Base-by-base conservation (phyloP, 148 eudicot species). In the Silene latifolia region DNA sequence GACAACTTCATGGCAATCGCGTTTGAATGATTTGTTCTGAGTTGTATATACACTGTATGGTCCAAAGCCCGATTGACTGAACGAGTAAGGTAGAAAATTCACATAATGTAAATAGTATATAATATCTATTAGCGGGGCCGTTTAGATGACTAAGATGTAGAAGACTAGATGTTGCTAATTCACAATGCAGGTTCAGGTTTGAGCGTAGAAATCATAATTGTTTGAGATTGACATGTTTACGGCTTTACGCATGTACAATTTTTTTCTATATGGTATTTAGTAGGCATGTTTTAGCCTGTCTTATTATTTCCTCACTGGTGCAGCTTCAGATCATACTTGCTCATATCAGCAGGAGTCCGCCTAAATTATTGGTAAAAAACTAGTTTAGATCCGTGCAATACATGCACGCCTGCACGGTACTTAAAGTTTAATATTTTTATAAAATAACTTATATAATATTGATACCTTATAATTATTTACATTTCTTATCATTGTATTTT, bases 1-100 rank as follows among this genome's bases (percentile, higher is more conserved):
- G 83, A 85, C 71, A 80, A 77, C 71, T 85, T 85, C 80, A 85
- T 82, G 88, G 81, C 88, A 39, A 27, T 85, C 8, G 83, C 87
- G 25, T 85, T 85, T 69, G 79, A 85, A 62, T 85, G 74, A 85
- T 25, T 20, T 39, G 68, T 67, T 66, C 69, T 3, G 14, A 44
- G 58, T 58, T 82, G 82, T 78, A 75, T 70, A 81, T 73, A 81
- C 11, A 39, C 77, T 61, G 63, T 24, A 69, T 20, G 72, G 51
- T 75, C 58, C 18, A 66, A 20, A 65, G 39, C 39, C 69, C 51
- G 19, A 74, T 70, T 18, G 72, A 17, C 53, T 73, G 74, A 35
- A 48, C 27, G 74, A 29, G 48, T 62, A 63, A 51, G 64, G 74
- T 72, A 70, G 73, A 53, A 27, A 70, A 13, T 68, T 54, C 68